phyloP scores from a whole-genome alignment of 2,329 filamentous ascomycete species.

The Sarocladiaceae sp. region DNA sequence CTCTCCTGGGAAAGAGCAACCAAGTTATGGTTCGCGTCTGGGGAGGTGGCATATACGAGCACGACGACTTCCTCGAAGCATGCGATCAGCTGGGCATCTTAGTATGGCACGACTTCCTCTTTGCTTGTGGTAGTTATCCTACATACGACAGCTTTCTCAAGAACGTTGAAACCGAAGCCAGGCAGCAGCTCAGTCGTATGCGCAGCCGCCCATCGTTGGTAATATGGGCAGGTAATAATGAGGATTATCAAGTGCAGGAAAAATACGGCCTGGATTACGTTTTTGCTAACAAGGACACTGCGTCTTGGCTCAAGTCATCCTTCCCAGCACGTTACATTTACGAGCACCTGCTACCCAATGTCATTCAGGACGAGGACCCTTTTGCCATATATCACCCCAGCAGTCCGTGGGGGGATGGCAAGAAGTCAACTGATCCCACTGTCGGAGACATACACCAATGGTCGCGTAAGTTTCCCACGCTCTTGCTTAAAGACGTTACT shows the following conservation, averaged over 20 bases:
- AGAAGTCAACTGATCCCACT: slow-evolving; percentile 57
- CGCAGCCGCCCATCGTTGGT: slow-evolving; percentile 63
- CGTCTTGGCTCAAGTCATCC: slow-evolving; percentile 72
- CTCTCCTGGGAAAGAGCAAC: slow-evolving; percentile 49
- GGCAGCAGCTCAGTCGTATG: slow-evolving; percentile 56
- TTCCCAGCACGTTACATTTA: slow-evolving; percentile 79
- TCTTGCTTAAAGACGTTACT: not conserved
- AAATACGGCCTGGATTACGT: slow-evolving; percentile 66
- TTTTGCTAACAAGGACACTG: slow-evolving; percentile 67
- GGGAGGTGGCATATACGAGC: slow-evolving; percentile 48
- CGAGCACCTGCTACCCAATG: slow-evolving; percentile 41
- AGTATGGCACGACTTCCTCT: slow-evolving; percentile 73
- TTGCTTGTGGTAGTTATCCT: slow-evolving; percentile 65
- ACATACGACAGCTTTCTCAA: slow-evolving; percentile 54
- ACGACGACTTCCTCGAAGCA: slow-evolving; percentile 63
- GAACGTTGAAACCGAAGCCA: slow-evolving; percentile 56
- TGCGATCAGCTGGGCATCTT: slow-evolving; percentile 66
- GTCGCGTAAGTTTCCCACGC: slow-evolving; percentile 26
- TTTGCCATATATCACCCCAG: slow-evolving; percentile 67
- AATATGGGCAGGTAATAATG: slow-evolving; percentile 79
- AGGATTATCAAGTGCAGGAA: slow-evolving; percentile 75
- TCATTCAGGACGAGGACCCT: slow-evolving; percentile 52
- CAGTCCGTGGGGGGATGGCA: slow-evolving; percentile 60
- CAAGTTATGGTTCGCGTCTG: slow-evolving; percentile 23
- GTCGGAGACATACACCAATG: slow-evolving; percentile 78